Base-by-base conservation (phyloP, 805 yeast species). In the Geotrichum ghanense region DNA sequence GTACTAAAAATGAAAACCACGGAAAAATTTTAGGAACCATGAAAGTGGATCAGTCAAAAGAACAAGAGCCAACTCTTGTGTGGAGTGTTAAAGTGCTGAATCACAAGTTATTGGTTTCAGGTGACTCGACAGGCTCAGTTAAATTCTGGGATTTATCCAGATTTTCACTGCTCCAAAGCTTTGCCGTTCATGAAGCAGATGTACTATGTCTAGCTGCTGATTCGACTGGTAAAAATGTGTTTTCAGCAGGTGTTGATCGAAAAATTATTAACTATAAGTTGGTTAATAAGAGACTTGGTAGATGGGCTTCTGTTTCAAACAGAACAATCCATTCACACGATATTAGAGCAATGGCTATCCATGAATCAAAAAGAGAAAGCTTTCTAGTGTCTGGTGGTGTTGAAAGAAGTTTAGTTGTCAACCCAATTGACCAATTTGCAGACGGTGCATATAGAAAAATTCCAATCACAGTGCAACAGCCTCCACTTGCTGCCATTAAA, bases 51-150 rank as follows among this genome's bases (percentile, higher is more conserved):
- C 87, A 85, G 62, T 75, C 90, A 20, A 80, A 81, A 58, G 76
- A 76, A 26, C 57, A 39, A 27, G 96, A 85, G 60, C 79, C 92
- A 46, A 88, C 97, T 2, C 70, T 92, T 51, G 92, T 92, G 5
- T 92, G 99, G 99, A 73, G 87, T 27, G 79, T 92, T 1, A 55
- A 73, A 41, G 79, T 79, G 25, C 66, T 89, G 49, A 78, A 82
- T 3, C 61, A 69, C 39, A 71, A 76, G 46, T 95, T 87, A 61
- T 74, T 92, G 49, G 94, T 86, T n/a, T 79, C 88, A 50, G 98
- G 97, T 46, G 99, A 92, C 66, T 88, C 97, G 3, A 90, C 97
- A 1, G 99, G 99, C 1, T 73, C 84, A 6, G 76, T 92, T 45
- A 90, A 90, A 64, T 75, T 92, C 53, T 92, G 99, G 99, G 95